Evolutionary conservation across 768 basidiomycete species (phyloP).

Genomic region (Boletus tomentosulus): DNA sequence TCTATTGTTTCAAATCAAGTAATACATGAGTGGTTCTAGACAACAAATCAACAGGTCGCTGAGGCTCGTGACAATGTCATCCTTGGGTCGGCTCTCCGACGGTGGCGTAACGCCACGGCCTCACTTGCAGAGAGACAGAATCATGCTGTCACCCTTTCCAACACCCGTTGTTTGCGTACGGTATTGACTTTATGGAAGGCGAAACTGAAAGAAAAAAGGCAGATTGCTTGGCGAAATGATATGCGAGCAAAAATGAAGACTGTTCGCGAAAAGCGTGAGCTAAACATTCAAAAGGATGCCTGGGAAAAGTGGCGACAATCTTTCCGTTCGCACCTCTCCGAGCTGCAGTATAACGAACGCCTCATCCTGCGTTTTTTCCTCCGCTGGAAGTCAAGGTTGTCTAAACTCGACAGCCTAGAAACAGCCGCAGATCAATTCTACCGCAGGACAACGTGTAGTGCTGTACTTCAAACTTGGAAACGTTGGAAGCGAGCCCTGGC

Average conservation of each 20-base stretch:
- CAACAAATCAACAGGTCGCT: constrained; percentile 64
- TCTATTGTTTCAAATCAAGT: constrained; percentile 13
- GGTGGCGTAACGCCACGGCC: constrained; percentile 50
- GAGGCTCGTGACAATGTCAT: constrained; percentile 66
- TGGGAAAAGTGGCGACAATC: constrained; percentile 67
- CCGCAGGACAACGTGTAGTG: constrained; percentile 34
- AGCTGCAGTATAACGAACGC: constrained; percentile 45
- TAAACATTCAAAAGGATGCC: constrained; percentile 48
- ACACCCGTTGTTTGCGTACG: constrained; percentile 40
- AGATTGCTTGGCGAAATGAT: constrained; percentile 57
- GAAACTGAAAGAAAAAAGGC: constrained; percentile 50
- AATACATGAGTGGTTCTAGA: constrained; percentile 39
- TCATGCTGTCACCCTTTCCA: constrained; percentile 42
- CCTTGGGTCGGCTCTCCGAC: constrained; percentile 52
- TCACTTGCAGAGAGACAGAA: constrained; percentile 37
- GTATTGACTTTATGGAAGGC: constrained; percentile 51
- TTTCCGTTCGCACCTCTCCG: constrained; percentile 47
- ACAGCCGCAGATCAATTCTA: constrained; percentile 47
- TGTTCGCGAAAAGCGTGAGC: constrained; percentile 53
- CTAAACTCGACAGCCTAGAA: constrained; percentile 41
- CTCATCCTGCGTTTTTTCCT: constrained; percentile 42
- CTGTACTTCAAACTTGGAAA: constrained; percentile 46
- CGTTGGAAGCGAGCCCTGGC: constrained; percentile 50
- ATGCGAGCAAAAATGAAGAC: constrained; percentile 70
- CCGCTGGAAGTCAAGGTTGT: constrained; percentile 51